A percentile compares a stretch with the other conserved stretches of the same genome.
phyloP scores from a whole-genome alignment of 129 eudicot species.

The Artemisia argyi region DNA sequence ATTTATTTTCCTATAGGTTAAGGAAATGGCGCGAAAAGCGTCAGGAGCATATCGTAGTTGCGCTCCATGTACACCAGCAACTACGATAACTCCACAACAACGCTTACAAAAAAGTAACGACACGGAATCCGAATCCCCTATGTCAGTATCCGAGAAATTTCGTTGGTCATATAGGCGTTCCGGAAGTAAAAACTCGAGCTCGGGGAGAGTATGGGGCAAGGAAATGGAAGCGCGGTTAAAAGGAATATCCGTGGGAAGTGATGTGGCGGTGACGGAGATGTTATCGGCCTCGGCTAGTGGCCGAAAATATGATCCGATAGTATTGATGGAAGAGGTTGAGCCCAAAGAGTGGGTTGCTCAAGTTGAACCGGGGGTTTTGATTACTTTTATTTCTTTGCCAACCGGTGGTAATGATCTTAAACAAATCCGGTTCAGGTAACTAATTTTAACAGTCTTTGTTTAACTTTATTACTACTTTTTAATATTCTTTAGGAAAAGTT shows the following conservation, averaged over 20 bases:
- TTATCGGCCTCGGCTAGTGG: conserved; percentile 53
- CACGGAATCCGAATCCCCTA: conserved; percentile 39
- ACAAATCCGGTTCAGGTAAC: conserved; percentile 86
- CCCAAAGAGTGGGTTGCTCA: conserved; percentile 85
- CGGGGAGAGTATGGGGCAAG: conserved; percentile 72
- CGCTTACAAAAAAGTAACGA: conserved; percentile 18
- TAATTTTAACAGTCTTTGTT: background rate
- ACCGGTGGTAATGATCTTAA: conserved; percentile 86
- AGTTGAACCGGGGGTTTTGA: conserved; percentile 76
- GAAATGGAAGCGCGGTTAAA: conserved; percentile 73
- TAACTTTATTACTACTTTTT: too few relatives aligned
- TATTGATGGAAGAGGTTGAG: conserved; percentile 59
- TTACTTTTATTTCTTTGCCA: conserved; percentile 65
- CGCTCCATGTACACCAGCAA: conserved; percentile 54
- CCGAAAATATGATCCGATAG: conserved; percentile 53
- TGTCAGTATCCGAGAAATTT: conserved; percentile 51
- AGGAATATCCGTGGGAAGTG: conserved; percentile 56
- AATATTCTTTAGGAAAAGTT: background rate
- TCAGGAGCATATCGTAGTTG: conserved; percentile 81
- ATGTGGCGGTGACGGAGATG: conserved; percentile 39
- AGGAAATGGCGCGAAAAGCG: conserved; percentile 87
- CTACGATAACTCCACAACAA: conserved; percentile 20
- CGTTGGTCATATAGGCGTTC: conserved; percentile 52
- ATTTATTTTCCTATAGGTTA: conserved; percentile 42
- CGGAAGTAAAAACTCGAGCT: conserved; percentile 63